Percentiles rank a stretch among this genome's conserved stretches.
Evolutionary conservation across 371 early-diverging fungal species (phyloP).

Genomic region (Choanephora cucurbitarum): DNA sequence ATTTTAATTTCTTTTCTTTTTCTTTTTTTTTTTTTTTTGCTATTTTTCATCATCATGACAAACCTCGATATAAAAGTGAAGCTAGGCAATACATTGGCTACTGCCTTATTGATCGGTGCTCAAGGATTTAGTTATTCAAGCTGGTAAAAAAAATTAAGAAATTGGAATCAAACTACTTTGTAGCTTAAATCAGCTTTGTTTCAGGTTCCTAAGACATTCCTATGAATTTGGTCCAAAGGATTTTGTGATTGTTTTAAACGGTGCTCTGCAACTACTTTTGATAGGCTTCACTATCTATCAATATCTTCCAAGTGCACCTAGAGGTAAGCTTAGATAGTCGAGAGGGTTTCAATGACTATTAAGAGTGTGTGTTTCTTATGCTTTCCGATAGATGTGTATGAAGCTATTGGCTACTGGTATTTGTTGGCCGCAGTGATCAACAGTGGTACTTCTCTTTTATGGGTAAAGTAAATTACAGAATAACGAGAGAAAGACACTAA

Average conservation of each 20-base stretch:
- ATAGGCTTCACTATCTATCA: conserved; percentile 52
- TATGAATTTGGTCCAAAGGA: conserved; percentile 39
- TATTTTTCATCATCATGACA: conserved; percentile 27
- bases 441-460: conserved; percentile 33
- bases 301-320: conserved; percentile 48
- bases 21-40: conserved; percentile 7
- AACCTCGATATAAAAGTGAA: conserved; percentile 46
- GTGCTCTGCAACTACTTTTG: conserved; percentile 38
- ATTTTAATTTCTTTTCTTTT: conserved; percentile 9
- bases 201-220: conserved; percentile 40
- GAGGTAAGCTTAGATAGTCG: conserved; percentile 31
- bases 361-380: not conserved
- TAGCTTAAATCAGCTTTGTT: too few species aligned
- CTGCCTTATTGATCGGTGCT: conserved; percentile 35
- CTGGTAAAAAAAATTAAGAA: too few species aligned
- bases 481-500: too few species aligned
- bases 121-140: conserved; percentile 42
- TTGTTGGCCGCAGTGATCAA: conserved; percentile 39
- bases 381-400: conserved; percentile 47
- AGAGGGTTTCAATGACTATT: not conserved
- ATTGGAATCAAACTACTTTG: too few species aligned
- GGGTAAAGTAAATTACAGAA: too few species aligned
- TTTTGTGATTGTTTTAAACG: conserved; percentile 37
- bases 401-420: conserved; percentile 50
- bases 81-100: conserved; percentile 44